Base-by-base conservation (phyloP, 306 rosid species). In the Coriaria nepalensis region DNA sequence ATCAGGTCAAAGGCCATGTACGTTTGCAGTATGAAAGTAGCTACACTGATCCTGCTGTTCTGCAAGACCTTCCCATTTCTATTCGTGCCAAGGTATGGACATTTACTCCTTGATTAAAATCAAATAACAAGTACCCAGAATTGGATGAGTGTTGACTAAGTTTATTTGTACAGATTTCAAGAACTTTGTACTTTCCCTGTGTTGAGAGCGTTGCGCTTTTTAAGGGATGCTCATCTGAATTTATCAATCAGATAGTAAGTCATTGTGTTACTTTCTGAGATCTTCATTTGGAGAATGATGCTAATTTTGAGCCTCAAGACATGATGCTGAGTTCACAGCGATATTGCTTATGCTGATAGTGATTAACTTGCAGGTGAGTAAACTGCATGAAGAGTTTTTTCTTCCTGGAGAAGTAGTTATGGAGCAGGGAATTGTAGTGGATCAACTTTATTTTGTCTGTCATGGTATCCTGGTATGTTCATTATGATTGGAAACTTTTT, bases 401-500 rank as follows among this genome's bases (percentile, higher is more conserved):
- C 93, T 90, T 46, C 95, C 95, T 5, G 95, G 98, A 55, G 95
- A 90, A 71, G 82, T 81, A 64, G 61, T 90, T 56, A 61, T 85
- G 87, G 93, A 90, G 55, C 93, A 78, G 57, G 98, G 94, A 67
- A 77, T 75, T 44, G 98, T 62, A 9, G 86, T 90, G 13, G 98
- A 85, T 74, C 98, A 90, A 75, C 79, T 90, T 42, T 90, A 90
- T 67, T 85, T 90, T 63, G 85, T 90, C 61, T 90, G 94, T 57
- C 79, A 85, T 47, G 98, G 95, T 53, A 47, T 35, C 56, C 68
- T 90, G 98, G 98, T 90, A 90, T 52, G 75, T 39, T 20, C 2
- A 43, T n/a, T 35, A 36, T 32, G 10, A 14, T 14, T 20, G 29
- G 29, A 20, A 20, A 20, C 29, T 20, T n/a, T n/a, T n/a, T 20